Evolutionary conservation across 768 basidiomycete species (phyloP).

Genomic region (Sarcodon sp.): DNA sequence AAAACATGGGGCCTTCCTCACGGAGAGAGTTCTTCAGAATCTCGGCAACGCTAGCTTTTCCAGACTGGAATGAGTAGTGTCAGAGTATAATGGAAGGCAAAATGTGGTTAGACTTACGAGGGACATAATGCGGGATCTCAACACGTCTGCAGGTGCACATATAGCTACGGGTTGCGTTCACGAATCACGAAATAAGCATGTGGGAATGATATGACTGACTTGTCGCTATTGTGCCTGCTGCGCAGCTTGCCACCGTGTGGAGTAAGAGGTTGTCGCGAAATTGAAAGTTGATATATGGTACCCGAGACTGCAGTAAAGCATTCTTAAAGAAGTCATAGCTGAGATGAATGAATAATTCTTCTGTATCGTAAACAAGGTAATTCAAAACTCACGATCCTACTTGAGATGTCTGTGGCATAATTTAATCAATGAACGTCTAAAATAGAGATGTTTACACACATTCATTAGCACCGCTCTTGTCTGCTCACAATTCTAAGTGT

Average conservation of each 20-base stretch:
- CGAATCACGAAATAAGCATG: not conserved
- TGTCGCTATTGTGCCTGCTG: constrained; percentile 68
- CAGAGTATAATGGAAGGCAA: not conserved
- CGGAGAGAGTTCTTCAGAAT: constrained; percentile 47
- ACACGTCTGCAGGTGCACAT: constrained; percentile 68
- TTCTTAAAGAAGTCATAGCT: constrained; percentile 75
- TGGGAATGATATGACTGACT: constrained; percentile 30
- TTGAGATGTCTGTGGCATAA: constrained; percentile 48
- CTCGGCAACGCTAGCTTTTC: constrained; percentile 30
- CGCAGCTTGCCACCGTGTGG: constrained; percentile 54
- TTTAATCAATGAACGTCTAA: constrained; percentile 5
- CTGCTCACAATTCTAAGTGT: constrained; percentile 16
- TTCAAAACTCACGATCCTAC: constrained; percentile 58
- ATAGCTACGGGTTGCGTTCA: constrained; percentile 32
- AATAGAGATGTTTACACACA: constrained; percentile 27
- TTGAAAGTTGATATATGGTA: constrained; percentile 47
- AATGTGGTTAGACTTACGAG: constrained; percentile 30
- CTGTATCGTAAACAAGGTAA: not conserved
- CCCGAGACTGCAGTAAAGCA: constrained; percentile 32
- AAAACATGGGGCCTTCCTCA: constrained; percentile 63
- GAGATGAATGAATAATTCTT: constrained; percentile 2
- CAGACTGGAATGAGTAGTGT: constrained; percentile 26
- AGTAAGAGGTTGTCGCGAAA: constrained; percentile 52
- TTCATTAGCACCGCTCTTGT: constrained; percentile 64
- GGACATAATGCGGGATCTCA: constrained; percentile 68